These are phyloP conservation scores for Paramecium bursaria DNA, from an alignment of 73 alveolate genomes.

Conservation along the genomic window DNA sequence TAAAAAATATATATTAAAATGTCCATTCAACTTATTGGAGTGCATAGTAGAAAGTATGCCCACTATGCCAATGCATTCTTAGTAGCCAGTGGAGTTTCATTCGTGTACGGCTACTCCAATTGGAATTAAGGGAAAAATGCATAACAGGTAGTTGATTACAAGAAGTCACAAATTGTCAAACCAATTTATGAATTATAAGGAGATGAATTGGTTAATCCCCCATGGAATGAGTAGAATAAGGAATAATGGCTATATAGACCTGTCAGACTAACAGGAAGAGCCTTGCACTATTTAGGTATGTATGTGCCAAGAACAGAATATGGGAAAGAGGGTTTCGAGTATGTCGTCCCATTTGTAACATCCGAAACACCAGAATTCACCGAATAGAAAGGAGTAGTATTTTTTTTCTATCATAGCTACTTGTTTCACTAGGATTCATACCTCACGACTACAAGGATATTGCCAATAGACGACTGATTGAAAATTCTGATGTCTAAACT, in stretches of 20 bases:
- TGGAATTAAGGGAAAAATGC: no score
- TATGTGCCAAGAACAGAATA: slow-evolving; percentile 45
- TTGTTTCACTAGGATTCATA: slow-evolving; percentile 54
- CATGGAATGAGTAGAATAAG: slow-evolving; percentile 55
- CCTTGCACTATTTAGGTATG: slow-evolving; percentile 66
- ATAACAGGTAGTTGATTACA: slow-evolving; percentile 6
- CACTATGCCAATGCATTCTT: no score
- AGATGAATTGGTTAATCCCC: slow-evolving; percentile 66
- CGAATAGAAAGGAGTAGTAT: slow-evolving; percentile 59
- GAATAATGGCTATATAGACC: slow-evolving; percentile 67
- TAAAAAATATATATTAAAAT: no score
- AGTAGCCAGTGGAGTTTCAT: no score
- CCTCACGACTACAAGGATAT: slow-evolving; percentile 45
- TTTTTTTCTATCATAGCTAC: slow-evolving; percentile 1
- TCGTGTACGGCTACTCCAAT: no score
- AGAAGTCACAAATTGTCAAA: slow-evolving; percentile 53
- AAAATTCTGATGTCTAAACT: slow-evolving; percentile 19
- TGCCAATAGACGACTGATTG: slow-evolving; percentile 6
- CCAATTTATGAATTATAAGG: slow-evolving; percentile 64
- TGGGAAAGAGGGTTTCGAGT: slow-evolving; percentile 61
- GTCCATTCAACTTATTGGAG: no score
- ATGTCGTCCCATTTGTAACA: slow-evolving; percentile 68
- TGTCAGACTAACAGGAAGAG: slow-evolving; percentile 69
- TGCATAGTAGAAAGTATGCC: no score
- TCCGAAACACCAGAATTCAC: slow-evolving; percentile 58